phyloP scores from a whole-genome alignment of 2,329 filamentous ascomycete species.

The Pyrenophora seminiperda region DNA sequence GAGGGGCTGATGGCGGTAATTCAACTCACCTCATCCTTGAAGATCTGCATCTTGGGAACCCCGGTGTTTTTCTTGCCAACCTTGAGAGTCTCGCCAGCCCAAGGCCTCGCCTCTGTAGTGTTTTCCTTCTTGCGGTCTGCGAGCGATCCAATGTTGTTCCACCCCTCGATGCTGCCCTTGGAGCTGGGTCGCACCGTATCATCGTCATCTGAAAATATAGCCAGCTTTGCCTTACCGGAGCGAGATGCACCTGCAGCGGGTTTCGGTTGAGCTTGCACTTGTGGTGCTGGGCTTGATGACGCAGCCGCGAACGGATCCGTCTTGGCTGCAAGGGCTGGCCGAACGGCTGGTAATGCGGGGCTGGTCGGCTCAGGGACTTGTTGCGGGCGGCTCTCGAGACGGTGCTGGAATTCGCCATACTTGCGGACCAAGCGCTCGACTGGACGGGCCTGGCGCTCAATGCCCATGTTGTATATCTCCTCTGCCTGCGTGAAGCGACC shows the following conservation, averaged over 20 bases:
- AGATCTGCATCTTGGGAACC: conserved; percentile 83
- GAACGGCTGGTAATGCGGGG: conserved; percentile 80
- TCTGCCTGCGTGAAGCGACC: conserved; percentile 88
- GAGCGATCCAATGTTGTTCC: conserved; percentile 89
- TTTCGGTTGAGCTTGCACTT: conserved; percentile 58
- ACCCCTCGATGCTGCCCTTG: conserved; percentile 70
- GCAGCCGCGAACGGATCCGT: conserved; percentile 72
- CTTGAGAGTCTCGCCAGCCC: conserved; percentile 89
- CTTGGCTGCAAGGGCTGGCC: conserved; percentile 84
- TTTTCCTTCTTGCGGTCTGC: conserved; percentile 95
- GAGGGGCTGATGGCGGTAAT: conserved; percentile 43
- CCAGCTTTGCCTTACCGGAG: conserved; percentile 77
- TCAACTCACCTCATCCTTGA: conserved; percentile 90
- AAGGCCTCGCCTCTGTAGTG: conserved; percentile 79
- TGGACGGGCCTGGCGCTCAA: conserved; percentile 86
- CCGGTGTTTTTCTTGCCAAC: conserved; percentile 80
- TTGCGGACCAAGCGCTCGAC: conserved; percentile 82
- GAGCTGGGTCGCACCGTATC: conserved; percentile 58
- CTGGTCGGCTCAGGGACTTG: conserved; percentile 72
- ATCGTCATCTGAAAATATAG: conserved; percentile 85
- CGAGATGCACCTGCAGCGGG: conserved; percentile 61
- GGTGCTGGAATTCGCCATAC: conserved; percentile 86
- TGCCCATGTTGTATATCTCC: conserved; percentile 88
- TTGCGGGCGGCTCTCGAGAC: conserved; percentile 70
- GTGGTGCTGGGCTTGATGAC: conserved; percentile 65